These are phyloP conservation scores for Yarrowia hollandica DNA, from an alignment of 805 yeast genomes.

Conservation along the genomic window DNA sequence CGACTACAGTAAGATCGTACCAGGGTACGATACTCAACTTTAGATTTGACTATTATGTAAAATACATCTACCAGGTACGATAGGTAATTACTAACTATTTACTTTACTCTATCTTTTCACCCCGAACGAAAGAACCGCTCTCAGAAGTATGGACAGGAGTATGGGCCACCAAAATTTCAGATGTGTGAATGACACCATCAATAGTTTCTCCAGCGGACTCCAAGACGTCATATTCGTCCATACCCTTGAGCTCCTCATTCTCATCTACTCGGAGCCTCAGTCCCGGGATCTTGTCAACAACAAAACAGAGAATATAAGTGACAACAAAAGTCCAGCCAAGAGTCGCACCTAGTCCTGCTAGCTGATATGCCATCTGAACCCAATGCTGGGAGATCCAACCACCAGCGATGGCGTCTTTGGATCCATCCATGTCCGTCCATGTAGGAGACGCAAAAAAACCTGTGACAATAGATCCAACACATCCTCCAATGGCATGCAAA, in stretches of 20 bases:
- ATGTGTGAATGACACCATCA: neutral
- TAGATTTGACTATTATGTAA: too few relatives aligned
- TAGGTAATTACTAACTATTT: too few relatives aligned
- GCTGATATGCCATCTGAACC: constrained; percentile 82
- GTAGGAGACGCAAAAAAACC: constrained; percentile 70
- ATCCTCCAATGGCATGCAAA: constrained; percentile 87
- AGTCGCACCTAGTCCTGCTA: constrained; percentile 72
- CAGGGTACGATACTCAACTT: too few relatives aligned
- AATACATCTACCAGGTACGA: too few relatives aligned
- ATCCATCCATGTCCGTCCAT: constrained; percentile 13
- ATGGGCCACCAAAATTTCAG: neutral
- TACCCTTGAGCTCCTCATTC: constrained; percentile 86
- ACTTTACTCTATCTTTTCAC: neutral
- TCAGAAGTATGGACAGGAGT: neutral
- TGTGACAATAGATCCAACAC: constrained; percentile 75
- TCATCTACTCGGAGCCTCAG: constrained; percentile 77
- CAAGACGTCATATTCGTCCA: constrained; percentile 51
- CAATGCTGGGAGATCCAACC: constrained; percentile 88
- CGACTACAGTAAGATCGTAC: too few relatives aligned
- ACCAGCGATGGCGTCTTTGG: constrained; percentile 46
- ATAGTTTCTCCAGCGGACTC: neutral
- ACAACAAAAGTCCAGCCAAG: constrained; percentile 74
- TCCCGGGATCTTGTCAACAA: constrained; percentile 75
- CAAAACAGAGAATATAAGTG: constrained; percentile 64
- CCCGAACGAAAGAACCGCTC: neutral